These are phyloP conservation scores for Byssoonygena ceratinophila DNA, from an alignment of 2,329 filamentous ascomycete species.

Conservation along the genomic window DNA sequence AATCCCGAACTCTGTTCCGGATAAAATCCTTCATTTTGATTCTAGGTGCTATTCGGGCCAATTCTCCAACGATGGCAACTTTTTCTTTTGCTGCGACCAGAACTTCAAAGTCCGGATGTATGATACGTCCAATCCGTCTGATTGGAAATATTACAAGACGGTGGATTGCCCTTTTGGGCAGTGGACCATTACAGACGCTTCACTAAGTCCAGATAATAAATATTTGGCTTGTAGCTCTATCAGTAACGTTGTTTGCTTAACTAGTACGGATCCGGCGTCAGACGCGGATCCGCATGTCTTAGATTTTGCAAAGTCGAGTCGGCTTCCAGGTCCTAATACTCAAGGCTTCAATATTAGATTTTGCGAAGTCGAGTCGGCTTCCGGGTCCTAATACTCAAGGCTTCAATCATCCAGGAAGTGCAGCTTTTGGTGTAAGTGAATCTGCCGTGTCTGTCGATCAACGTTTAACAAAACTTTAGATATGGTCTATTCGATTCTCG, in stretches of 20 bases:
- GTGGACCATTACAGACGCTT: slow-evolving; percentile 94
- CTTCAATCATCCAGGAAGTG: slow-evolving; percentile 22
- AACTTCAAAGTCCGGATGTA: slow-evolving; percentile 96
- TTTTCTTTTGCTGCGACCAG: slow-evolving; percentile 86
- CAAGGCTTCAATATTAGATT: too few relatives aligned
- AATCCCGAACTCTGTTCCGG: slow-evolving; percentile 65
- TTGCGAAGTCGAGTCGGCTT: slow-evolving; percentile 44
- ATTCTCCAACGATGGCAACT: slow-evolving; percentile 93
- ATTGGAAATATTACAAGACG: slow-evolving; percentile 93
- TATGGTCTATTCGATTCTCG: slow-evolving; percentile 88
- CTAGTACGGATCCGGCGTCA: slow-evolving; percentile 75
- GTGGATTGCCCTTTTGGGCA: slow-evolving; percentile 74
- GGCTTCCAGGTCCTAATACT: slow-evolving; percentile 30
- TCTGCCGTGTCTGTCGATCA: not conserved
- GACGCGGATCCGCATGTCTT: slow-evolving; percentile 66
- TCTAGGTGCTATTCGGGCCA: slow-evolving; percentile 86
- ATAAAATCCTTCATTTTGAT: slow-evolving; percentile 80
- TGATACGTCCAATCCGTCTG: slow-evolving; percentile 87
- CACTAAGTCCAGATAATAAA: slow-evolving; percentile 79
- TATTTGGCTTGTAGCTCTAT: slow-evolving; percentile 90
- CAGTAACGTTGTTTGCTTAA: slow-evolving; percentile 69
- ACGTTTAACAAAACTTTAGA: slow-evolving; percentile 33
- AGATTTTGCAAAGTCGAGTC: slow-evolving; percentile 52
- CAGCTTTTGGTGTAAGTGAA: slow-evolving; percentile 37
- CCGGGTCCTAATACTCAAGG: slow-evolving; percentile 22